Base-by-base conservation (phyloP, 306 rosid genomes). In the Vicia villosa region DNA sequence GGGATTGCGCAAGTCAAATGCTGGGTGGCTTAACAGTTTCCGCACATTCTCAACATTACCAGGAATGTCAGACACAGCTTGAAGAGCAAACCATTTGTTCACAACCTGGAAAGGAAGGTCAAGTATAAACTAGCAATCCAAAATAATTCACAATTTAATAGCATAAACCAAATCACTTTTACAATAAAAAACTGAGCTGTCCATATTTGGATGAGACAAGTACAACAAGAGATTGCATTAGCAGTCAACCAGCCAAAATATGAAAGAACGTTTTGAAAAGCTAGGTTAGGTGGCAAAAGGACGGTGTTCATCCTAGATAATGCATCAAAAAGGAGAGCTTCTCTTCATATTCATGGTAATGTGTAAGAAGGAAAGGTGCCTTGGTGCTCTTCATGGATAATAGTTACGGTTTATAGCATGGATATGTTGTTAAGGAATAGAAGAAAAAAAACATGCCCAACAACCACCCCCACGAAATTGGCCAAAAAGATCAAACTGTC, bases 41-140 rank as follows among this genome's bases (percentile, higher is more conserved):
- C 73, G 83, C 68, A 95, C 95, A 74, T 91, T 87, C 88, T 80
- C 95, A 34, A 95, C 87, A 64, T 95, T 91, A 41, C 95, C 91
- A 32, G 97, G 82, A 80, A 82, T 54, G 72, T 95, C 89, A 24
- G 99, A 95, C 76, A 77, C 71, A 21, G 99, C 96, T 95, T 95
- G 99, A 79, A 95, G 96, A 45, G 95, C 85, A 91, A 91, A 83
- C 99, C 97, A 95, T 80, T 91, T 95, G 69, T 89, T 91, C 81
- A 95, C 96, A 75, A 91, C 99, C 99, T 95, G 79, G 22, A 73
- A 46, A 77, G 32, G 61, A 56, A 62, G 63, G 10, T 13, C 50
- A 55, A 55, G 28, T 62, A 64, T 21, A 43, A 66, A 51, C 12
- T 58, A 59, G 26, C 57, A 56, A 63, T 64, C n/a, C 26, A 46